Percentiles rank a stretch among this genome's conserved stretches.
These are phyloP conservation scores for Pseudocercospora macadamiae DNA, from an alignment of 2,329 filamentous ascomycete species.

Conservation along the genomic window DNA sequence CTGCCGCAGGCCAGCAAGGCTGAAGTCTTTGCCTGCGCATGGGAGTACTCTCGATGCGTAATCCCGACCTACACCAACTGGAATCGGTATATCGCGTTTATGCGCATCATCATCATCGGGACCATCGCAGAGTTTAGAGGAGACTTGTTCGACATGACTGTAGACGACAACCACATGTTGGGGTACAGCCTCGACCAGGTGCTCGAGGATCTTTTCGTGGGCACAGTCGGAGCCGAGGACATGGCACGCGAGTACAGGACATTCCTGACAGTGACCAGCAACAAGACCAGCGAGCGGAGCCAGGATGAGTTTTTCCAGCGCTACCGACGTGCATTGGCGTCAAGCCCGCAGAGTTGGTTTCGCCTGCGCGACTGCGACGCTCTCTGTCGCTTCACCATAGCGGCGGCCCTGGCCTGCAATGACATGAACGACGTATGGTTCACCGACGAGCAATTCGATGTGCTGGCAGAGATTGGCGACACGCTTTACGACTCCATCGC, in stretches of 20 bases:
- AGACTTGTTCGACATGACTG: slow-evolving; percentile 22
- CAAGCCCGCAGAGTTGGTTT: slow-evolving; percentile 36
- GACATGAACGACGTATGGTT: slow-evolving; percentile 29
- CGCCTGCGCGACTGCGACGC: slow-evolving; percentile 42
- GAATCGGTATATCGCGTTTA: slow-evolving; percentile 29
- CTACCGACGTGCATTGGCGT: slow-evolving; percentile 35
- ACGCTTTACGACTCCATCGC: slow-evolving; percentile 40
- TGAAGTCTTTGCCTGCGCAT: slow-evolving; percentile 29
- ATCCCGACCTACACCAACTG: slow-evolving; percentile 32
- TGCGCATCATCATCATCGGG: slow-evolving; percentile 29
- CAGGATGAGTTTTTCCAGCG: slow-evolving; percentile 33
- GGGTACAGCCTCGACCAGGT: slow-evolving; percentile 22
- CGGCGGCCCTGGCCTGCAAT: slow-evolving; percentile 39
- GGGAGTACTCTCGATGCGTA: slow-evolving; percentile 31
- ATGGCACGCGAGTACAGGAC: slow-evolving; percentile 28
- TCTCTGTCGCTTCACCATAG: slow-evolving; percentile 39
- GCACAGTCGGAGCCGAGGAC: slow-evolving; percentile 16
- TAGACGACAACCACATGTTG: slow-evolving; percentile 17
- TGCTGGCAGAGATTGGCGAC: slow-evolving; percentile 29
- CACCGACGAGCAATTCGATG: slow-evolving; percentile 34
- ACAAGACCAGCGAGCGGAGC: slow-evolving; percentile 25
- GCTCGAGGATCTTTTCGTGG: slow-evolving; percentile 37
- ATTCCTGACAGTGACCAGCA: slow-evolving; percentile 24
- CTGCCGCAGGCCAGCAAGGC: slow-evolving; percentile 18
- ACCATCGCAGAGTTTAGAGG: slow-evolving; percentile 30